phyloP scores from a whole-genome alignment of 2,329 filamentous ascomycete genomes.

The Aspergillus nomiae region DNA sequence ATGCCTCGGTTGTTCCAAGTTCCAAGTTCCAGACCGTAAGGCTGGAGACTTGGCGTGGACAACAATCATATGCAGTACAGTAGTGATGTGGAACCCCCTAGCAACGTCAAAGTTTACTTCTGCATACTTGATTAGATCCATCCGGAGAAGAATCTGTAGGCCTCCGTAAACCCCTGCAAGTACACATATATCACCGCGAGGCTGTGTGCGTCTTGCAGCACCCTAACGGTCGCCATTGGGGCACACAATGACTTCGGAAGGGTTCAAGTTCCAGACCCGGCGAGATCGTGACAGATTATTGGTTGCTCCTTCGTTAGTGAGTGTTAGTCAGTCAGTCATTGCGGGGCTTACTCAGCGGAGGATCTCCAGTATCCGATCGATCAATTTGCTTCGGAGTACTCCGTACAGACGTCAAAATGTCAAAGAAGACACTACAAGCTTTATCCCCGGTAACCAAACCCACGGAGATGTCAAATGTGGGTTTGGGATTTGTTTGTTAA shows the following conservation, averaged over 20 bases:
- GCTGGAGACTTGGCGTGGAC: neutral
- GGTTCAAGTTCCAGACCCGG: neutral
- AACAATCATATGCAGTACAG: neutral
- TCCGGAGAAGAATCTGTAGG: neutral
- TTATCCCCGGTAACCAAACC: neutral
- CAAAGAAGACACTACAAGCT: neutral
- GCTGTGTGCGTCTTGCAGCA: neutral
- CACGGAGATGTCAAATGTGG: neutral
- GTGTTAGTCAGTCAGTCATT: neutral
- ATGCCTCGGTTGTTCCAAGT: neutral
- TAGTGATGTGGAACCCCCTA: neutral
- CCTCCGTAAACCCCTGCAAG: neutral
- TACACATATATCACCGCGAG: neutral
- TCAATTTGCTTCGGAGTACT: neutral
- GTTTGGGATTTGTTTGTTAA: neutral
- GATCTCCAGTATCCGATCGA: neutral
- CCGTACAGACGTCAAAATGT: too few species aligned
- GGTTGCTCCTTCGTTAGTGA: neutral
- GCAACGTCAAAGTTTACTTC: neutral
- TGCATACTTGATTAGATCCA: neutral
- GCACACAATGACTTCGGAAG: neutral
- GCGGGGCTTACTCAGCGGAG: neutral
- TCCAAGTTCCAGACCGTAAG: neutral
- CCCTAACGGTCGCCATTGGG: neutral
- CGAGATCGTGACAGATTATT: neutral